Percentiles rank a stretch among this genome's conserved stretches.
Evolutionary conservation across 768 basidiomycete species (phyloP).

Genomic region (Boletus rubroflammeus): DNA sequence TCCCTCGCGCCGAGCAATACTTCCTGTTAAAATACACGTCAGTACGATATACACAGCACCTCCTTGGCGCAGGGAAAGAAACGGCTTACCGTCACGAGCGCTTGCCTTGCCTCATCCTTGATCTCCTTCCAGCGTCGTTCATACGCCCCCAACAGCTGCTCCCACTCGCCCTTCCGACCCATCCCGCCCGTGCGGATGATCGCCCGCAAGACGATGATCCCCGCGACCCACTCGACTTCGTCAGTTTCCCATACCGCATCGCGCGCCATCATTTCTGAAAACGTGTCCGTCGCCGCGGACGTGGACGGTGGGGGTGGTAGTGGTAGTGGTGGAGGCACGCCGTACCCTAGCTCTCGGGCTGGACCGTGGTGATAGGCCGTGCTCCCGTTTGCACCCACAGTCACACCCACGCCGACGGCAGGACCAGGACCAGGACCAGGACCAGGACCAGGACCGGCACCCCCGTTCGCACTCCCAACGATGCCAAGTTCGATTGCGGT

Average conservation of each 20-base stretch:
- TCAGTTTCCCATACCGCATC: slow-evolving; percentile 65
- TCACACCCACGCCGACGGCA: neutral
- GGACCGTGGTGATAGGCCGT: slow-evolving; percentile 32
- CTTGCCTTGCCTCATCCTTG: slow-evolving; percentile 62
- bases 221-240: slow-evolving; percentile 68
- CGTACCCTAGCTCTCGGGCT: slow-evolving; percentile 39
- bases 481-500: slow-evolving; percentile 60
- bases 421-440: neutral
- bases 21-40: slow-evolving; percentile 35
- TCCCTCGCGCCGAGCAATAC: slow-evolving; percentile 50
- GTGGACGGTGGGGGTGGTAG: neutral
- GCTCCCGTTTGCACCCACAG: slow-evolving; percentile 8
- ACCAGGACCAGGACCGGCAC: neutral
- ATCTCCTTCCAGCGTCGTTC: slow-evolving; percentile 71
- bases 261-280: slow-evolving; percentile 59
- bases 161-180: slow-evolving; percentile 52
- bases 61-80: neutral
- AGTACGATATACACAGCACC: neutral
- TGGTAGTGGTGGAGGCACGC: slow-evolving; percentile 12
- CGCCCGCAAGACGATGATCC: slow-evolving; percentile 54
- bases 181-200: slow-evolving; percentile 53
- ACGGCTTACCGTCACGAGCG: slow-evolving; percentile 51
- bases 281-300: slow-evolving; percentile 33
- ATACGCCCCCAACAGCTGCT: slow-evolving; percentile 51
- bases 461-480: slow-evolving; percentile 21